Evolutionary conservation across 2,329 filamentous ascomycete genomes (phyloP), one percentile per base, ranked within the genome.

Genomic region (Ophiosphaerella korrae): DNA sequence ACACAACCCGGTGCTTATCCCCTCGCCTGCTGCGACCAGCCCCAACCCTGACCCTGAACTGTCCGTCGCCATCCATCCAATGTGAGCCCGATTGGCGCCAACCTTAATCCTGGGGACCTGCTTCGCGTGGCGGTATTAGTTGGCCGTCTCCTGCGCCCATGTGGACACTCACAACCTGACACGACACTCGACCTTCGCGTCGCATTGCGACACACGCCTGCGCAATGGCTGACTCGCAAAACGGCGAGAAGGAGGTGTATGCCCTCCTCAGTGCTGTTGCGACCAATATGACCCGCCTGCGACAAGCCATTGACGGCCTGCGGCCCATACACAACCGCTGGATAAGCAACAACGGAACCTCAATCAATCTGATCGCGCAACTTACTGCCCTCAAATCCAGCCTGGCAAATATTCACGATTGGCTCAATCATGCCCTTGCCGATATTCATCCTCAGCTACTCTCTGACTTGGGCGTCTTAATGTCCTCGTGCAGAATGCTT

Each of bases 311-410:
- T 49, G 63, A 71, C 48, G 59, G 57, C 33, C 53, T 73, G 50
- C 64, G 70, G 31, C 64, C 69, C 43, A 68, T 73, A 33, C 69
- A 71, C 62, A 66, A 73, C 48, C 68, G 62, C 37, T 71, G 63
- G 62, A 66, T 58, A 40, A 67, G 68, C 53, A 52, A 56, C 57
- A 63, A 63, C 52, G 60, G 57, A 41, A 62, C 61, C 7, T 67
- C 63, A 14, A 73, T 73, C 54, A 72, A 73, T 43, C 58, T 73
- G 16, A 72, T 73, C 52, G 70, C 70, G 39, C 69, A 73, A 45
- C 45, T 72, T 29, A 69, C 69, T 1, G 62, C 69, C 1, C 48
- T 73, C 36, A 72, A 70, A 45, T 68, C 69, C 12, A 69, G 64
- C 39, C 62, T 72, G 39, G 63, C 58, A 12, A 68, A 67, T 48